phyloP scores from a whole-genome alignment of 2,329 filamentous ascomycete species.

The Fusarium mangiferae region DNA sequence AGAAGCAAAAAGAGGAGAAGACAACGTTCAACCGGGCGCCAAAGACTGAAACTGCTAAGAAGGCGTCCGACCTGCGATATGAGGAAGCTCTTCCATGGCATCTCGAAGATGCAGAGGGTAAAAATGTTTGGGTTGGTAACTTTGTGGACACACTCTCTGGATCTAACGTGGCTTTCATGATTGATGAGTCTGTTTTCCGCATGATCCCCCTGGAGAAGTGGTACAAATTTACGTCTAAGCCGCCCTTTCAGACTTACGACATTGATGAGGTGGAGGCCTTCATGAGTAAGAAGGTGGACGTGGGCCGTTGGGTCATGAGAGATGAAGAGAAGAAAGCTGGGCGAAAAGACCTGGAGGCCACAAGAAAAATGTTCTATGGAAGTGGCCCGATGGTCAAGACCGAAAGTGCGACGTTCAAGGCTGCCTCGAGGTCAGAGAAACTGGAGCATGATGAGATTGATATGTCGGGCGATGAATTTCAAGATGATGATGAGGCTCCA shows the following conservation, averaged over 20 bases:
- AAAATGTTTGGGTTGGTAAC: constrained; percentile 91
- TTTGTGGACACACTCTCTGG: constrained; percentile 92
- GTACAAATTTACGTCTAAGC: constrained; percentile 88
- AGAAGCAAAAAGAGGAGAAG: constrained; percentile 83
- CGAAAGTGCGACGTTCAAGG: constrained; percentile 73
- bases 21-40: constrained; percentile 88
- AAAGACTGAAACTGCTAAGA: constrained; percentile 81
- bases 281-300: constrained; percentile 81
- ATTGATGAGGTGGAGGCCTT: constrained; percentile 87
- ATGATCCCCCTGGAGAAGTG: constrained; percentile 95
- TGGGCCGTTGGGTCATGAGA: constrained; percentile 83
- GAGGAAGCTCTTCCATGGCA: constrained; percentile 98
- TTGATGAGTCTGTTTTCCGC: constrained; percentile 75
- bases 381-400: constrained; percentile 70
- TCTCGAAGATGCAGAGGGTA: constrained; percentile 94
- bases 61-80: constrained; percentile 78
- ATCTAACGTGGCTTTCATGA: constrained; percentile 82
- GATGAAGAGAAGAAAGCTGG: constrained; percentile 68
- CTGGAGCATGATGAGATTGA: constrained; percentile 78
- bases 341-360: constrained; percentile 70
- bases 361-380: constrained; percentile 61
- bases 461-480: constrained; percentile 78
- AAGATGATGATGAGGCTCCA: constrained; percentile 85
- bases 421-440: constrained; percentile 69
- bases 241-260: constrained; percentile 79